Base-by-base conservation (phyloP, 2,329 filamentous ascomycete species). In the Stemphylium lycopersici region DNA sequence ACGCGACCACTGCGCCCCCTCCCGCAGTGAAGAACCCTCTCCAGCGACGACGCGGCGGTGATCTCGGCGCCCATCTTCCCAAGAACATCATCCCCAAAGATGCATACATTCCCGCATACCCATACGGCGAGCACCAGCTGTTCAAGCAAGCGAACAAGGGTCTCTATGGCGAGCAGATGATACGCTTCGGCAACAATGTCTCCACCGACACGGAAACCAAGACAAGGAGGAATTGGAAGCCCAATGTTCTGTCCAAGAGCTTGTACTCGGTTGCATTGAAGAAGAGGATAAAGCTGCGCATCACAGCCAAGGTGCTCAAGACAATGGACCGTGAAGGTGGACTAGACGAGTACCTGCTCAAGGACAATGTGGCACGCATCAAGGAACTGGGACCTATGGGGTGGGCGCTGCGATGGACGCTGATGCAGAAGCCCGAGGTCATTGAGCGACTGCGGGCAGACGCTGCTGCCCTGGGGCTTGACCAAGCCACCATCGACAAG, bases 281-380 rank as follows among this genome's bases (percentile, higher is more conserved):
- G 59, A 82, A 82, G 59, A 83, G 81, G 66, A 79, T 95, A 49
- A 86, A 87, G 73, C 82, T 90, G 34, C 83, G 87, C 57, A 80
- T 93, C 52, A 90, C 87, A 6, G 82, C 89, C 36, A 83, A 85
- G 52, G 89, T 91, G 22, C 80, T 82, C 55, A 72, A 78, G 58
- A 80, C 76, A 32, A 90, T 98, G 70, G 87, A 91, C 72, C 93
- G 92, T 73, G 86, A 89, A 58, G 93, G 93, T 55, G 92, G 95
- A 6, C 81, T 99, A 61, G 95, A 99, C 76, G 87, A 92, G 69
- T 99, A 99, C 78, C 81, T 99, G 40, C 81, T 96, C 37, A 92
- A 91, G 63, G 84, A 87, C 73, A 95, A 91, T 78, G 80, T 88
- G 13, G 83, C 82, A 36, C 84, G 95, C 60, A 83, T 98, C 70